Evolutionary conservation across 768 basidiomycete species (phyloP), one percentile per base, ranked within the genome.

Genomic region (Crucibulum laeve): DNA sequence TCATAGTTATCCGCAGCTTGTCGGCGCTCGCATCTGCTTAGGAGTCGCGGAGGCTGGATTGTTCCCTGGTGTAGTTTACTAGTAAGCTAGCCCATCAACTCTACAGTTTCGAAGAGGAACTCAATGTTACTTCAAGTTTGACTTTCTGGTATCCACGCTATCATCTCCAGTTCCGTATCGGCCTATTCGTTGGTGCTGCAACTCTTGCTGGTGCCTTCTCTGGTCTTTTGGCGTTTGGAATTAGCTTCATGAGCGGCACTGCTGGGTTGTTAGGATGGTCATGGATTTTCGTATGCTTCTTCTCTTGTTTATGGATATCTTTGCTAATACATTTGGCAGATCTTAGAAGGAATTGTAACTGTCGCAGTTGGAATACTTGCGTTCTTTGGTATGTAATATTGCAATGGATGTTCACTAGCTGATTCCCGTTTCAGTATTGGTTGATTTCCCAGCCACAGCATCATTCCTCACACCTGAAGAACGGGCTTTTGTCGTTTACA

Each of bases 11-110:
- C 73, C 73, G 6, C 75, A 84, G 53, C 71, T 85, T 11, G 72
- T 82, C 10, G 81, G 71, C 15, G 68, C 67, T 7, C 74, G 82
- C 7, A 60, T 79, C 5, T 76, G 73, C 46, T 73, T 87, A 0
- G 86, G 85, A 2, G 54, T 82, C 2, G 74, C 82, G 0, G 86
- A 88, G 60, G 80, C 82, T 4, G 84, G 86, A 3, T 55, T 86
- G 7, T 87, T 83, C 58, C 84, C 86, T 8, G 84, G 84, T 19
- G 80, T 87, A 7, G 74, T 77, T 0, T 89, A 84, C 64, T 87
- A 84, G 84, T 84, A 43, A 35, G 73, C 57, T 22, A 11, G 10
- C 23, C 4, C 18, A 26, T 24, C 36, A 6, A 5, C 19, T 37
- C 15, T 6, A 8, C 28, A 8, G n/a, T 30, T 8, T 30, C 28